Base-by-base conservation (phyloP, 2,329 filamentous ascomycete species). In the Xylariaceae sp. region DNA sequence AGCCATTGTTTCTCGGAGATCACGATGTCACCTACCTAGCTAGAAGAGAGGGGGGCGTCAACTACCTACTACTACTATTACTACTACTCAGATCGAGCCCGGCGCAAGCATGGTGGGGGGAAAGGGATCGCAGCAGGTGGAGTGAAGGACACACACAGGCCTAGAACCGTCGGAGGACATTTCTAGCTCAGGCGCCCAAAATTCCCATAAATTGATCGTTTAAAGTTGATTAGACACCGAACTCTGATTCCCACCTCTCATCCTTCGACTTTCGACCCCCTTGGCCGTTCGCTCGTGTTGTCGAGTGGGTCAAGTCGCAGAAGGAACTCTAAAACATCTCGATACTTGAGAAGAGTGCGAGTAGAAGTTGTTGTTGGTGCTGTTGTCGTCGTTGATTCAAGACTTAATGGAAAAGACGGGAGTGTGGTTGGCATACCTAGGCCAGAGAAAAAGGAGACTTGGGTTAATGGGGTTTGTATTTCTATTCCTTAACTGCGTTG, bases 151-250 rank as follows among this genome's bases (percentile, higher is more conserved):
- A 30, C 23, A 59, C 49, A 51, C 53, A 48, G 56, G 58, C 51
- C 58, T 41, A 41, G 30, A 55, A 53, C 48, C 54, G 51, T 55
- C 52, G 11, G 45, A 58, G 41, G 44, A 34, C 53, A 53, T 57
- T 51, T 50, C 50, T 56, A 48, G 53, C 53, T 56, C 23, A 59
- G 54, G 56, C 57, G 55, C 54, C 47, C 50, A 55, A 37, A 49
- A 55, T 56, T 51, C 53, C 53, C 53, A 44, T 37, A 61, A 63
- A 61, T 63, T 63, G 61, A 65, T 60, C 23, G 61, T 58, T 51
- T 51, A 58, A 54, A 51, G 52, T 60, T 63, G 57, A 59, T 60
- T 56, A 64, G 62, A 64, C 62, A 62, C 56, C 53, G 37, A 50
- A 57, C 17, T 48, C 45, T 7, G 13, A 44, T 54, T 34, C 9